phyloP scores from a whole-genome alignment of 352 stramenopile species.

The Albugo candida region DNA sequence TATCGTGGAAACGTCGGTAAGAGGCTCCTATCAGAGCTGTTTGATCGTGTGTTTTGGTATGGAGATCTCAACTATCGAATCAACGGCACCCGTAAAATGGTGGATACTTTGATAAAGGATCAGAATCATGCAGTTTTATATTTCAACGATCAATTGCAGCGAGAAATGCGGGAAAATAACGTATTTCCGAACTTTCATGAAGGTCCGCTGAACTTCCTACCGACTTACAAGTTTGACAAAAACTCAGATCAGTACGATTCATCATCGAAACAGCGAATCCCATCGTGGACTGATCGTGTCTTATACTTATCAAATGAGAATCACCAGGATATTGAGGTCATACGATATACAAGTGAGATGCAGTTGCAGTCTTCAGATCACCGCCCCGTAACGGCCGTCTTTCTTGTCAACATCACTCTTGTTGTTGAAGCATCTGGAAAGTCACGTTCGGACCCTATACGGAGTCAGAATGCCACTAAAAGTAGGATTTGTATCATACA shows the following conservation, averaged over 20 bases:
- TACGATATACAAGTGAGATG: constrained; percentile 47
- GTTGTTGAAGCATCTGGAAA: no score
- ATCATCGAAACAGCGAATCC: constrained; percentile 86
- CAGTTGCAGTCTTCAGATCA: constrained; percentile 56
- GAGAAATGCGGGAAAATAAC: constrained; percentile 48
- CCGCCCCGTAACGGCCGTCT: constrained; percentile 39
- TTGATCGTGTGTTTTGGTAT: constrained; percentile 87
- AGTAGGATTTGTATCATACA: no score
- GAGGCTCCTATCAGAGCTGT: constrained; percentile 23
- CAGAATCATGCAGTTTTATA: constrained; percentile 64
- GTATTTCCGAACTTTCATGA: constrained; percentile 84
- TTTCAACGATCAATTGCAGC: constrained; percentile 82
- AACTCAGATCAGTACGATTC: constrained; percentile 82
- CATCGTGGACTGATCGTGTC: constrained; percentile 92
- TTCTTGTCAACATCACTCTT: constrained; percentile 25
- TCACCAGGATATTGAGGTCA: constrained; percentile 22
- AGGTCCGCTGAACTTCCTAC: constrained; percentile 80
- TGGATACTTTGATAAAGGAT: constrained; percentile 51
- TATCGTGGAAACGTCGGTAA: not conserved
- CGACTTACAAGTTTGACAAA: constrained; percentile 95
- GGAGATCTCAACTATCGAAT: constrained; percentile 90
- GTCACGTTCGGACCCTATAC: no score
- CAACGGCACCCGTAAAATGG: constrained; percentile 77
- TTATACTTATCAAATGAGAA: constrained; percentile 54
- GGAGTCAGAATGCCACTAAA: no score